These are phyloP conservation scores for Phyllosticta citribraziliensis DNA, from an alignment of 2,329 filamentous ascomycete genomes.

Conservation along the genomic window DNA sequence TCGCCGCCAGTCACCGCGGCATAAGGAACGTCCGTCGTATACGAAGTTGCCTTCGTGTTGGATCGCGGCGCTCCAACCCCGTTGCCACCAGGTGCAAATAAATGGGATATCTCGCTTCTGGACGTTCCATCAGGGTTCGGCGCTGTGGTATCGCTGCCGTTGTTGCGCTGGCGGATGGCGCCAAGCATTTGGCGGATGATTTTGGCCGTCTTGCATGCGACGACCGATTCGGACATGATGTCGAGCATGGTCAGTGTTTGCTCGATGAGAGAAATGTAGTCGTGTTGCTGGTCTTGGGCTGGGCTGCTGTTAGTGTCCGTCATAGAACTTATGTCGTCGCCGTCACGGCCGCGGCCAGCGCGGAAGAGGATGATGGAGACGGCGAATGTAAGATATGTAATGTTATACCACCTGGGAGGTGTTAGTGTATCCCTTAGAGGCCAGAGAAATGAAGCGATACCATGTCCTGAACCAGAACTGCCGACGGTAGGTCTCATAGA, in stretches of 20 bases:
- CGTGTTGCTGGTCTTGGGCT: slow-evolving; percentile 14
- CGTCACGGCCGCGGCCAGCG: slow-evolving; percentile 16
- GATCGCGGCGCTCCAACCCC: neutral
- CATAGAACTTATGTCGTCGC: neutral
- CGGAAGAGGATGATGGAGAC: slow-evolving; percentile 28
- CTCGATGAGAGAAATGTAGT: slow-evolving; percentile 19
- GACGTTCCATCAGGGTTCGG: neutral
- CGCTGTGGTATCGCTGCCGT: neutral
- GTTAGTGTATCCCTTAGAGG: neutral
- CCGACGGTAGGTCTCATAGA: slow-evolving; percentile 29
- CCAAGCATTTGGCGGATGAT: slow-evolving; percentile 11
- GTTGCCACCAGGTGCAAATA: neutral
- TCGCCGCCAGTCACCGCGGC: neutral
- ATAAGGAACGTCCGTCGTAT: neutral
- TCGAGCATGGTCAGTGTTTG: slow-evolving; percentile 32
- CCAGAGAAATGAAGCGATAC: slow-evolving; percentile 15
- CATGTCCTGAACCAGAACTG: slow-evolving; percentile 35
- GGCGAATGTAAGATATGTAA: slow-evolving; percentile 33
- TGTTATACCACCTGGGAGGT: slow-evolving; percentile 31
- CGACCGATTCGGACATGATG: slow-evolving; percentile 33
- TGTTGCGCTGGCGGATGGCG: slow-evolving; percentile 3
- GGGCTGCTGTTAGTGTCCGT: slow-evolving; percentile 17
- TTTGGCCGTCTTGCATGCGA: slow-evolving; percentile 29
- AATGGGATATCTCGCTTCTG: neutral
- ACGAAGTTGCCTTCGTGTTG: neutral